A percentile compares a stretch with the other conserved stretches of the same genome.
Evolutionary conservation across 176 grass and related monocot species (phyloP).

Genomic region (Secale cereale): DNA sequence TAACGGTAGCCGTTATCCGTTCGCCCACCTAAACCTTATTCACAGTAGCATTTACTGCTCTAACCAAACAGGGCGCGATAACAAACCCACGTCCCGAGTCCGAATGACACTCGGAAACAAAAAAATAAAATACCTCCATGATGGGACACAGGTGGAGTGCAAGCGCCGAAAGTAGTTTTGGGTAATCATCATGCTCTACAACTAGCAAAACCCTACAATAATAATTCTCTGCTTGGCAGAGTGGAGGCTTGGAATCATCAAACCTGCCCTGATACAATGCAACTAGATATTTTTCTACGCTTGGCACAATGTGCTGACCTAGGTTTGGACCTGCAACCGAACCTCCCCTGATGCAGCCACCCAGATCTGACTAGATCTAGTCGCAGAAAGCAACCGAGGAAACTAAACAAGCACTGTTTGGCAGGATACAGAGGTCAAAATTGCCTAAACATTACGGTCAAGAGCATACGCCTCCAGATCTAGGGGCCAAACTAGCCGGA

Average conservation of each 20-base stretch:
- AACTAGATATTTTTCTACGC: neutral
- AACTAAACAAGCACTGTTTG: neutral
- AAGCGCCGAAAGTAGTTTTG: neutral
- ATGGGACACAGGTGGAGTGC: neutral
- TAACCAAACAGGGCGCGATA: neutral
- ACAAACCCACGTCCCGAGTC: neutral
- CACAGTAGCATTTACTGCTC: neutral
- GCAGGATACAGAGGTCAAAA: neutral
- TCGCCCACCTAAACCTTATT: neutral
- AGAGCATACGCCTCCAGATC: constrained; percentile 10
- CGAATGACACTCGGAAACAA: neutral
- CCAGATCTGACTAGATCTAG: constrained; percentile 45
- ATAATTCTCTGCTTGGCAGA: neutral
- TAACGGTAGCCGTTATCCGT: neutral
- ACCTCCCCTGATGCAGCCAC: neutral
- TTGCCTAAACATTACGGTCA: neutral
- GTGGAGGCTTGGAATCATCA: neutral
- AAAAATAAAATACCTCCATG: neutral
- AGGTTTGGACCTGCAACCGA: neutral
- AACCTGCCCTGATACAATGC: neutral
- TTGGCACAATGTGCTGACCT: neutral
- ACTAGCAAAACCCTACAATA: neutral
- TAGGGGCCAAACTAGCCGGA: neutral
- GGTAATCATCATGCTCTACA: neutral
- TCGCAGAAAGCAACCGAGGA: neutral